Evolutionary conservation across 192 early-diverging fungal genomes (phyloP).

Genomic region (Thoreauomyces humboldtii): DNA sequence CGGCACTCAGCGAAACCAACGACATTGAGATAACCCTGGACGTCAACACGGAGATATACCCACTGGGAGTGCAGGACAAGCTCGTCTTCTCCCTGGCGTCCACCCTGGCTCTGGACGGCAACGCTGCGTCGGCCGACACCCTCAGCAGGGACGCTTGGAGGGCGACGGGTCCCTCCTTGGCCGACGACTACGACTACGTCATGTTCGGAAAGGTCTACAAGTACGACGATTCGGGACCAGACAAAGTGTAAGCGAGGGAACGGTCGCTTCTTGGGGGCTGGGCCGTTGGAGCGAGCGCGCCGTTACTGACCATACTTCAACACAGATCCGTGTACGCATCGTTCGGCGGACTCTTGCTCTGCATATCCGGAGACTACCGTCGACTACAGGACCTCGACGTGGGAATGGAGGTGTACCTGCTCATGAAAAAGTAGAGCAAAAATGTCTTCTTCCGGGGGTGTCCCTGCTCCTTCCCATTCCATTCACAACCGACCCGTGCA

Average conservation of each 20-base stretch:
- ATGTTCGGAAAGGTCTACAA: conserved; percentile 98
- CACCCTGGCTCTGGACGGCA: conserved; percentile 67
- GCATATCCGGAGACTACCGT: conserved; percentile 79
- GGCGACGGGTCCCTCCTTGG: conserved; percentile 58
- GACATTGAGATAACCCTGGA: conserved; percentile 91
- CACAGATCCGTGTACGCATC: conserved; percentile 81
- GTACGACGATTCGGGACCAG: conserved; percentile 78
- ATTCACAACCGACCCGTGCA: no score
- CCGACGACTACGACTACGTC: conserved; percentile 97
- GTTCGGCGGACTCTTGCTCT: conserved; percentile 91
- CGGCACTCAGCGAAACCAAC: conserved; percentile 75
- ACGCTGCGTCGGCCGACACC: conserved; percentile 27
- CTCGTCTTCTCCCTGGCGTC: conserved; percentile 79
- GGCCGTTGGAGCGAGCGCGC: no score
- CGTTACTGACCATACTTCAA: no score
- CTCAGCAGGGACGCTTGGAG: conserved; percentile 66
- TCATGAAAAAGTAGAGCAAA: conserved; percentile 73
- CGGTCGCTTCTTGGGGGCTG: no score
- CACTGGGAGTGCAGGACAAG: conserved; percentile 79
- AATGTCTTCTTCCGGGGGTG: no score
- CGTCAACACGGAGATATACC: conserved; percentile 94
- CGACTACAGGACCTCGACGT: conserved; percentile 78
- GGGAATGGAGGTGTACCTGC: conserved; percentile 87
- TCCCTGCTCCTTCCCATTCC: no score
- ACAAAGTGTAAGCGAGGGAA: conserved; percentile 78